Evolutionary conservation across 768 basidiomycete species (phyloP), one percentile per base, ranked within the genome.

Genomic region (Hygrophoropsis aurantiaca): DNA sequence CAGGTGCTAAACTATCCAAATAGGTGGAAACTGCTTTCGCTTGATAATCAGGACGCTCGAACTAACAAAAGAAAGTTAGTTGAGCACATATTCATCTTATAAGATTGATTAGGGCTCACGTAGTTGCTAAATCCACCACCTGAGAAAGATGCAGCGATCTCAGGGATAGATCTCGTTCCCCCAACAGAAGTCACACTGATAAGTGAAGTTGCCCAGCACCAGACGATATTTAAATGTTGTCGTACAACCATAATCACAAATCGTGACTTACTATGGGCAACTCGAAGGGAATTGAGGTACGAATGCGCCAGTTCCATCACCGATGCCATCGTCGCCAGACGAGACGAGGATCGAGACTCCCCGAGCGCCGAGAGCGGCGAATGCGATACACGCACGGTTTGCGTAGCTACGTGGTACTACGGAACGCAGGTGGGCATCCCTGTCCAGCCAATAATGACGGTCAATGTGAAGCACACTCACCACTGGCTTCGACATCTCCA

Each of bases 81-180:
- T n/a, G n/a, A n/a, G n/a, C n/a, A n/a, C n/a, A n/a, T n/a, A n/a
- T n/a, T n/a, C n/a, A n/a, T n/a, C n/a, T n/a, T n/a, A n/a, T n/a
- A n/a, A n/a, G n/a, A n/a, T n/a, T 30, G 27, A 30, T 11, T 30
- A 6, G n/a, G n/a, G 71, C 75, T 52, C 11, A 85, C 84, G 43
- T 80, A 79, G 51, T 84, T 72, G 59, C 84, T 86, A 68, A 88
- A 90, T 3, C 87, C 86, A 27, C 87, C 87, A 1, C 85, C 84
- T 11, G 84, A 86, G 68, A 87, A 84, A 52, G 43, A 60, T 0
- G 74, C 77, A 0, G 79, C 80, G 11, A 71, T 71, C 60, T 90
- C 87, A 0, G 84, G 85, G 41, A 85, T 65, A 33, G 66, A 51
- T 19, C 61, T 63, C 1, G 87, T 88, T 8, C 79, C 87, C 6